Evolutionary conservation across 192 early-diverging fungal genomes (phyloP).

Genomic region (Backusella westeae): DNA sequence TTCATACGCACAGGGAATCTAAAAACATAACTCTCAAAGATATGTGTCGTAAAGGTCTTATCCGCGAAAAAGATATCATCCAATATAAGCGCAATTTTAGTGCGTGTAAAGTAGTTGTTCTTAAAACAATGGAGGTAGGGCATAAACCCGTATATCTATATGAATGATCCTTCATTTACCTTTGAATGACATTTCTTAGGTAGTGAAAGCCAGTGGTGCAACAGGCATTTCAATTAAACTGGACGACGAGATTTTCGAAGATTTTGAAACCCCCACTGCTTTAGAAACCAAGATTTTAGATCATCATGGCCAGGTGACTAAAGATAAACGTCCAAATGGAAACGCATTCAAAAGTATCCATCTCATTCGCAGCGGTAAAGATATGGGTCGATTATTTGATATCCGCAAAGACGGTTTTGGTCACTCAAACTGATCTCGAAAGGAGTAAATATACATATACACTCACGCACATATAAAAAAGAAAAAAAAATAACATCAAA

Average conservation of each 20-base stretch:
- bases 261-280: slow-evolving; percentile 44
- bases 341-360: slow-evolving; percentile 47
- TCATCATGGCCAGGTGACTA: slow-evolving; percentile 37
- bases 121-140: slow-evolving; percentile 36
- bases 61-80: slow-evolving; percentile 33
- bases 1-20: slow-evolving; percentile 28
- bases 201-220: slow-evolving; percentile 31
- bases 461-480: neutral
- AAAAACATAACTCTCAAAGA: slow-evolving; percentile 42
- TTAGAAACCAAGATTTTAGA: slow-evolving; percentile 44
- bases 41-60: slow-evolving; percentile 38
- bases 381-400: slow-evolving; percentile 40
- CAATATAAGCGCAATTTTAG: slow-evolving; percentile 42
- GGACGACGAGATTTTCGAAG: slow-evolving; percentile 33
- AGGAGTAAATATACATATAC: slow-evolving; percentile 1
- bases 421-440: neutral
- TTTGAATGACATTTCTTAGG: slow-evolving; percentile 15
- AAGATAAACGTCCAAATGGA: slow-evolving; percentile 44
- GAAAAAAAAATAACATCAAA: neutral
- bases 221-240: slow-evolving; percentile 34
- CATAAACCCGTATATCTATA: neutral
- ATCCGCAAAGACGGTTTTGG: slow-evolving; percentile 38
- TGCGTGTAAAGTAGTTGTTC: slow-evolving; percentile 36
- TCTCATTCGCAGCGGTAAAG: slow-evolving; percentile 29
- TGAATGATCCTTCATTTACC: neutral